Conservation (phyloP, 805 yeast species). For the Kazachstania kunashirensis region DNA sequence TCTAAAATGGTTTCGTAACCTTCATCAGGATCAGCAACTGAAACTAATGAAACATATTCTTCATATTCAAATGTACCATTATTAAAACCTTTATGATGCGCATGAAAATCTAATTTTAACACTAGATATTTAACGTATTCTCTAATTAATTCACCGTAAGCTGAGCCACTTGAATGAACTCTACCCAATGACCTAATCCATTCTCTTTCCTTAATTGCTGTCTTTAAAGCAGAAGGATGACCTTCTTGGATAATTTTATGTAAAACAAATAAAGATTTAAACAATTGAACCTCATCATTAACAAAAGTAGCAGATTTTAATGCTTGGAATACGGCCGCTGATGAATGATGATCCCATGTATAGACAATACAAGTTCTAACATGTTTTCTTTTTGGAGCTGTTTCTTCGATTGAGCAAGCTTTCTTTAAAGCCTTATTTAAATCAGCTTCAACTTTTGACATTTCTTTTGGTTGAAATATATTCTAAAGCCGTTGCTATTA, state of each 20-base stretch:
- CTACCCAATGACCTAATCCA: conserved; percentile 71
- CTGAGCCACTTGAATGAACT: conserved; percentile 34
- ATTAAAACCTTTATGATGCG: conserved; percentile 67
- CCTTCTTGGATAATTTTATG: conserved; percentile 97
- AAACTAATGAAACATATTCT: conserved; percentile 79
- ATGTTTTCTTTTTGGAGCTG: conserved; percentile 92
- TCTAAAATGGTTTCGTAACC: conserved; percentile 87
- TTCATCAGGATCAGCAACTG: conserved; percentile 89
- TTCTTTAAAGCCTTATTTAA: conserved; percentile 43
- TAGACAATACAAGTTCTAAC: conserved; percentile 91
- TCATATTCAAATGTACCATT: conserved; percentile 95
- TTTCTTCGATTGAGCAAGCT: conserved; percentile 78
- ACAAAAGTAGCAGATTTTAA: conserved; percentile 72
- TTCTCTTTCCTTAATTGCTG: conserved; percentile 66
- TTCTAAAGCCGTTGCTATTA: too few relatives aligned
- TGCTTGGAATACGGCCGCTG: conserved; percentile 77
- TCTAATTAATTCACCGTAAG: conserved; percentile 60
- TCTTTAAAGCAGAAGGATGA: conserved; percentile 74
- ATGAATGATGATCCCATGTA: conserved; percentile 90
- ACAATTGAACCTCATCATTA: conserved; percentile 67
- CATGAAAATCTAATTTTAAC: conserved; percentile 72
- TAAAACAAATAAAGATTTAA: conserved; percentile 74
- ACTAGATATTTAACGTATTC: conserved; percentile 67
- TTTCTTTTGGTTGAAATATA: conserved; percentile 2
- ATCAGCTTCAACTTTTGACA: conserved; percentile 32